Evolutionary conservation across 169 alveolate genomes (phyloP), one percentile per base, ranked within the genome.

Genomic region (Blepharisma undulans): DNA sequence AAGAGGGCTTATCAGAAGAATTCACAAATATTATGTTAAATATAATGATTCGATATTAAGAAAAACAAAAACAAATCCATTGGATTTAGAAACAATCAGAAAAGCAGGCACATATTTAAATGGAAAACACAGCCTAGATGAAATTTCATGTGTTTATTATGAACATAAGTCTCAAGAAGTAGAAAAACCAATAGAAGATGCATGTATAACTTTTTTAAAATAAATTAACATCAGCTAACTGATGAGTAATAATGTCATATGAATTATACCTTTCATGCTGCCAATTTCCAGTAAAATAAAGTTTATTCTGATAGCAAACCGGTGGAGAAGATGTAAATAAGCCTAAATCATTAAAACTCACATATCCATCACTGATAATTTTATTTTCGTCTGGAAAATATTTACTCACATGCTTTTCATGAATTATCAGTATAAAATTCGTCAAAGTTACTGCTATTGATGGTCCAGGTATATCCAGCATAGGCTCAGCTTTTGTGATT

Each of bases 1-100:
- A 22, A 82, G 34, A 34, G 89, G 89, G 34, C 33, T 82, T 60
- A 48, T 82, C 29, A 36, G 76, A 10, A 82, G 89, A 82, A 72
- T 82, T 34, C 89, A 82, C 36, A 32, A 33, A 72, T 82, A 82
- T 30, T 82, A 22, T 82, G 74, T 82, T 21, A 22, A 25, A 30
- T 32, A 29, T 7, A 25, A 32, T 7, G 89, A 59, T 10, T 30
- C 74, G 36, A 16, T 21, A 21, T 21, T 21, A 8, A 33, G 60
- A 10, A 59, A 34, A 22, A 59, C 22, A 25, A 82, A 82, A 60
- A 25, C 80, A 22, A 74, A 74, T 22, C 80, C 80, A 22, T 74
- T 6, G 33, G 80, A 74, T 74, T 25, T 74, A 74, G 80, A 74
- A 22, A 22, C 33, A 14, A 74, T 74, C 33, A 74, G 33, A 22